Evolutionary conservation across 2,329 filamentous ascomycete species (phyloP), one percentile per base, ranked within the genome.

Genomic region (Neonectria punicea): DNA sequence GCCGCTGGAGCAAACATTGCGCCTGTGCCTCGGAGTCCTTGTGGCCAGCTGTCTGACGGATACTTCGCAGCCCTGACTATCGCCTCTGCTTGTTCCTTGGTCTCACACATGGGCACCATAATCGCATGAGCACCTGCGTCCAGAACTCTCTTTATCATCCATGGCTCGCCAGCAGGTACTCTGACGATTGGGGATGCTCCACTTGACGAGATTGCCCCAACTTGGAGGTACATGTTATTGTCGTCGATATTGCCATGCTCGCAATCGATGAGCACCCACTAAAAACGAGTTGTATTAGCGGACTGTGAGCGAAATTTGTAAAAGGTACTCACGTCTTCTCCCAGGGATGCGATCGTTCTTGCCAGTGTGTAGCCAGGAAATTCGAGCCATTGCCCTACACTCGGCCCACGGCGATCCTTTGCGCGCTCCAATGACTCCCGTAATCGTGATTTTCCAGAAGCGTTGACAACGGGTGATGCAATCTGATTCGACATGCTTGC

Each of bases 261-360:
- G 46, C 79, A 80, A 63, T 82, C 82, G 58, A 83, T 84, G 72
- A 89, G 81, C 4, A 91, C 84, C 81, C 87, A 89, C 58, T 68
- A 13, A 8, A 16, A 9, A 13, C 5, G 25, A 30, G 11, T 4
- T 50, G n/a, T 16, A 25, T 50, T 30, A 53, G 7, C 20, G 25
- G 18, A 18, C 32, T 18, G 18, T 16, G 14, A 4, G 5, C 10
- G 22, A 3, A 8, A 18, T 13, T 36, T 14, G 36, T 34, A 6
- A 5, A 18, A 9, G 16, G 16, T 5, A 55, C 53, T 4, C 51
- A 76, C 76, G 58, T 78, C 75, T 59, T 71, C 71, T 6, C 75
- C 76, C 8, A 78, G 61, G 0, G 71, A 53, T 3, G 74, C 75
- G 25, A 77, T 62, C 2, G 75, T 77, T 41, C 64, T 72, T 2